These are phyloP conservation scores for Geum urbanum DNA, from an alignment of 306 rosid genomes.

Conservation along the genomic window DNA sequence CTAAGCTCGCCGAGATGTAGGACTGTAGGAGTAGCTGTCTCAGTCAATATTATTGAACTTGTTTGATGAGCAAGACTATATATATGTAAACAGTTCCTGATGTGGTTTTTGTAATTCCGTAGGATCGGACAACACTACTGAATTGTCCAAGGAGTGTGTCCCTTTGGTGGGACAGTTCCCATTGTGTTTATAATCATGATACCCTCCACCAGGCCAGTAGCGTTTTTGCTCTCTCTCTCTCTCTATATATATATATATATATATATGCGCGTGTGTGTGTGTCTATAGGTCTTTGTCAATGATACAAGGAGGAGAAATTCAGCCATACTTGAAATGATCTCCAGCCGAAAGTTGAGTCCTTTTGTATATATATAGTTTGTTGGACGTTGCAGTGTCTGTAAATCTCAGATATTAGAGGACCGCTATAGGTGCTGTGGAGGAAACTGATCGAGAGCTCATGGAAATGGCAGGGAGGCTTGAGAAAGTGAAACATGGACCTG, in stretches of 20 bases:
- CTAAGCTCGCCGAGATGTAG: background rate
- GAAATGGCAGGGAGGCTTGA: background rate
- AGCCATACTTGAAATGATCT: slow-evolving; percentile 16
- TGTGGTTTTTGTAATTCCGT: background rate
- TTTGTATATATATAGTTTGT: slow-evolving; percentile 8
- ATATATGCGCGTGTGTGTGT: too few relatives aligned
- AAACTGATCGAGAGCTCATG: background rate
- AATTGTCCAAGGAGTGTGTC: slow-evolving; percentile 20
- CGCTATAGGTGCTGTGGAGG: background rate
- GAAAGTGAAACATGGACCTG: slow-evolving; percentile 19
- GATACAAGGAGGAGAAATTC: background rate
- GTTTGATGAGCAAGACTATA: background rate
- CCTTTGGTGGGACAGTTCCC: slow-evolving; percentile 34
- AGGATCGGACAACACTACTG: slow-evolving; percentile 22
- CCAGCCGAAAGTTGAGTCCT: slow-evolving; percentile 28
- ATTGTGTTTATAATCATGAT: slow-evolving; percentile 20
- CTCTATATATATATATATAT: too few relatives aligned
- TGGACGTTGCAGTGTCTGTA: slow-evolving; percentile 2
- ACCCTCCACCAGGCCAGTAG: slow-evolving; percentile 17
- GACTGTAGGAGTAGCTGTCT: slow-evolving; percentile 5
- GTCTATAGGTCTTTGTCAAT: slow-evolving; percentile 20
- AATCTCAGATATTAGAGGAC: slow-evolving; percentile 1
- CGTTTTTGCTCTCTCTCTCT: background rate
- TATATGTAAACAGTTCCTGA: background rate
- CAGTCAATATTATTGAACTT: slow-evolving; percentile 5